Percentiles rank a stretch among this genome's conserved stretches.
phyloP scores from a whole-genome alignment of 116 monocot species.

The Posidonia oceanica region DNA sequence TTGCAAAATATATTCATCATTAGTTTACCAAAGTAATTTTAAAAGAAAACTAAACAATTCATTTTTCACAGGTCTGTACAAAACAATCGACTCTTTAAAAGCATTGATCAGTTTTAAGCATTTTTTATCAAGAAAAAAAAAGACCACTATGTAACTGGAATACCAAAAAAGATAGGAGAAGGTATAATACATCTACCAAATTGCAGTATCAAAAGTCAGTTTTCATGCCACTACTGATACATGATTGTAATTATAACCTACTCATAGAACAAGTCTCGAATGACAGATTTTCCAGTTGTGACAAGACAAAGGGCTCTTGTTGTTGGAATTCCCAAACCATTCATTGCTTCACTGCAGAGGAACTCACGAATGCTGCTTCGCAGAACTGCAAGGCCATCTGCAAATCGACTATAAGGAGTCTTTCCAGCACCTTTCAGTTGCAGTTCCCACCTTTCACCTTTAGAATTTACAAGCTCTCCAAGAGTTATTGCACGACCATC shows the following conservation, averaged over 20 bases:
- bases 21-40: no score
- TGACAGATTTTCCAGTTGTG: conserved; percentile 76
- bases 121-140: no score
- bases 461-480: conserved; percentile 80
- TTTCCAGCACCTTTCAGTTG: conserved; percentile 98
- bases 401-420: conserved; percentile 97
- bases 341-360: conserved; percentile 97
- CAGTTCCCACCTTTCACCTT: conserved; percentile 78
- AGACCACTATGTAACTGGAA: no score
- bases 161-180: no score
- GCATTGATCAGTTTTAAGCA: no score
- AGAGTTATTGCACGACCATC: conserved; percentile 97
- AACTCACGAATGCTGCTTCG: conserved; percentile 98
- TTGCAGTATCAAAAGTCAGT: no score
- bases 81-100: no score
- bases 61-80: no score
- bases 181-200: no score
- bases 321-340: conserved; percentile 95
- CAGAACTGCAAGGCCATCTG: conserved; percentile 96
- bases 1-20: no score
- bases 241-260: conserved; percentile 25
- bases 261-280: conserved; percentile 99
- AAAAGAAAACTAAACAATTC: background rate
- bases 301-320: conserved; percentile 95
- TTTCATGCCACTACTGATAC: background rate